phyloP scores from a whole-genome alignment of 345 rosid genomes.

The Aquilaria yunnanensis region DNA sequence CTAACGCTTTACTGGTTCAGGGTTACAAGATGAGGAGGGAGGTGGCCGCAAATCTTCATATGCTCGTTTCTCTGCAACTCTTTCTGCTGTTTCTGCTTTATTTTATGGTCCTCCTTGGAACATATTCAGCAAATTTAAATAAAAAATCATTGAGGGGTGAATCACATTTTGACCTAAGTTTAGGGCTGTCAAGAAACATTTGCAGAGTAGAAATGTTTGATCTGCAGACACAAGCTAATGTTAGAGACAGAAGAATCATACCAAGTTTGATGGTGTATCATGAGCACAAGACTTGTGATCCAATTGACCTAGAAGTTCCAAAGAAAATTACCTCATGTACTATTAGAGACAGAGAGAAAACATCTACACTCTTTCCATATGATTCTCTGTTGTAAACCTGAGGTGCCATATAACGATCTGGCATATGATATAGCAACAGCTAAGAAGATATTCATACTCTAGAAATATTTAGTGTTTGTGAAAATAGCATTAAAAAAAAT shows the following conservation, averaged over 20 bases:
- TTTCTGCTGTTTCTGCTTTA: slow-evolving; percentile 34
- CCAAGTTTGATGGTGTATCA: no score
- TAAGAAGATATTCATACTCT: slow-evolving; percentile 7
- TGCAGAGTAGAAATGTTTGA: not conserved
- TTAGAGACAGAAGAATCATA: no score
- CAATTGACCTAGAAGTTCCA: not conserved
- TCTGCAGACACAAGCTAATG: not conserved
- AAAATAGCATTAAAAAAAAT: not conserved
- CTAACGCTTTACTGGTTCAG: slow-evolving; percentile 49
- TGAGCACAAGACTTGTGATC: no score
- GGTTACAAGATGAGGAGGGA: slow-evolving; percentile 37
- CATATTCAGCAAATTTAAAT: slow-evolving; percentile 31
- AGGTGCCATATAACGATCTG: slow-evolving; percentile 73
- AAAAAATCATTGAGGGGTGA: not conserved
- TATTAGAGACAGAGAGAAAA: slow-evolving; percentile 54
- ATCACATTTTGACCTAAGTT: not conserved
- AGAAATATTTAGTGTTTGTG: slow-evolving; percentile 4
- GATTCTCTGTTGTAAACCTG: slow-evolving; percentile 69
- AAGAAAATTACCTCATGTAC: slow-evolving; percentile 42
- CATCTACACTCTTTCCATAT: slow-evolving; percentile 62
- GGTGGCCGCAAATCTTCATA: slow-evolving; percentile 53
- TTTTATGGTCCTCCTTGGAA: slow-evolving; percentile 49
- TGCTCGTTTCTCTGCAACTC: slow-evolving; percentile 61
- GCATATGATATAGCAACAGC: slow-evolving; percentile 7
- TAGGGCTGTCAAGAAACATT: no score